Base-by-base conservation (phyloP, 164 flowering plant species). In the Stephania yunnanensis region DNA sequence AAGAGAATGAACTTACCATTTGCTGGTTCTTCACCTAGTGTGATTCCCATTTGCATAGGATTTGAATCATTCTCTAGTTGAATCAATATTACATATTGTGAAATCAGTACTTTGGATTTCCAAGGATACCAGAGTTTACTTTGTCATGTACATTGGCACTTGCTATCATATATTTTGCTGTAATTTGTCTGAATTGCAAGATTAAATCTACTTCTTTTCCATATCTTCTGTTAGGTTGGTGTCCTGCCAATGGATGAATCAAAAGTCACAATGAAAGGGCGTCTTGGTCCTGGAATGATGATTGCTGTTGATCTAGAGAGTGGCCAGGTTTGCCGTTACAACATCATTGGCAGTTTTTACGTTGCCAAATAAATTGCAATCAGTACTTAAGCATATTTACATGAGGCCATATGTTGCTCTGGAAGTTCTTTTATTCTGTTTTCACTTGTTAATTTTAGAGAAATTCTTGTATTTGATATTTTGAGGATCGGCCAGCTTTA, bases 261-360 rank as follows among this genome's bases (percentile, higher is more conserved):
- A 76, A 94, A 89, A 84, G 89, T 95, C 71, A 87, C 76, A 68
- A 86, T 86, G 94, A 96, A 96, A 86, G 99, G 99, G 70, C 97
- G 99, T 71, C 86, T 96, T 65, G 99, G 99, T 84, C 99, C 99
- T 30, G 99, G 99, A 81, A 96, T 96, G 99, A 96, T 96, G 99
- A 96, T 96, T 78, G 52, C 95, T 48, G 99, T 85, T 77, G 97
- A 96, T 82, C 85, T 96, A 71, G 75, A 20, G 30, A 84, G 78
- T 82, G 99, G 99, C 71, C 97, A 96, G 98, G 99, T 95, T 69
- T 77, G 90, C 84, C 10, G 46, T 46, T 9, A n/a, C 64, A 48
- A 19, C 45, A 42, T 69, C 63, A 50, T 53, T 46, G 55, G 68
- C 25, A 22, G 8, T 45, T 71, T 10, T 15, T 64, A 65, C 52